phyloP scores from a whole-genome alignment of 345 rosid genomes.

The Luvunga scandens region DNA sequence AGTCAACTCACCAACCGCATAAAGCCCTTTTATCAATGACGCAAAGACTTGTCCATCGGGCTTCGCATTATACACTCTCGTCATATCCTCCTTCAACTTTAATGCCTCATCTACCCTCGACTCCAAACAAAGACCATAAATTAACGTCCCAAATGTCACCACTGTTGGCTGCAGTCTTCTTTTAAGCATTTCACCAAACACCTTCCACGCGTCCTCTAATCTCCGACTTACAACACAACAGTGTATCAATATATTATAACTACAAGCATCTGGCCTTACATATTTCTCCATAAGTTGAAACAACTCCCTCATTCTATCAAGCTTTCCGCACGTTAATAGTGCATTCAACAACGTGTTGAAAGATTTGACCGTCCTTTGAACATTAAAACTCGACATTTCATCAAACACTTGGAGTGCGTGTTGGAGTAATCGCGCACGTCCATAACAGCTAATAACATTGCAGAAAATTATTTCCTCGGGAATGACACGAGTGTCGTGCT shows the following conservation, averaged over 20 bases:
- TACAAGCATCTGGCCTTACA: constrained; percentile 62
- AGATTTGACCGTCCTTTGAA: constrained; percentile 52
- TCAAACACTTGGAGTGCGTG: constrained; percentile 59
- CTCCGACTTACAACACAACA: constrained; percentile 33
- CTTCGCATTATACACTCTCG: constrained; percentile 30
- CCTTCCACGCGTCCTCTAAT: constrained; percentile 46
- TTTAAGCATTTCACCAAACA: constrained; percentile 61
- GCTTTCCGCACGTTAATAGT: constrained; percentile 37
- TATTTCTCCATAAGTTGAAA: constrained; percentile 34
- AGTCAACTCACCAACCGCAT: constrained; percentile 40
- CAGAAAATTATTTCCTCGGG: constrained; percentile 65
- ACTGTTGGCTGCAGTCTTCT: constrained; percentile 46
- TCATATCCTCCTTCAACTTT: constrained; percentile 64
- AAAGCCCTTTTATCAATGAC: constrained; percentile 56
- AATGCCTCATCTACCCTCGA: constrained; percentile 60
- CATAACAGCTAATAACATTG: constrained; percentile 53
- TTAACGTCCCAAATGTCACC: constrained; percentile 59
- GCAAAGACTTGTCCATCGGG: constrained; percentile 46
- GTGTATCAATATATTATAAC: constrained; percentile 63
- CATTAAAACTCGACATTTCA: constrained; percentile 61
- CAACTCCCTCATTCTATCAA: constrained; percentile 41
- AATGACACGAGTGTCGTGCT: constrained; percentile 37
- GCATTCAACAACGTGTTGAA: constrained; percentile 57
- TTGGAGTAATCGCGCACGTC: constrained; percentile 43
- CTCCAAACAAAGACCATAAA: constrained; percentile 48